Evolutionary conservation across 306 rosid species (phyloP).

Genomic region (Acacia melanoxylon): DNA sequence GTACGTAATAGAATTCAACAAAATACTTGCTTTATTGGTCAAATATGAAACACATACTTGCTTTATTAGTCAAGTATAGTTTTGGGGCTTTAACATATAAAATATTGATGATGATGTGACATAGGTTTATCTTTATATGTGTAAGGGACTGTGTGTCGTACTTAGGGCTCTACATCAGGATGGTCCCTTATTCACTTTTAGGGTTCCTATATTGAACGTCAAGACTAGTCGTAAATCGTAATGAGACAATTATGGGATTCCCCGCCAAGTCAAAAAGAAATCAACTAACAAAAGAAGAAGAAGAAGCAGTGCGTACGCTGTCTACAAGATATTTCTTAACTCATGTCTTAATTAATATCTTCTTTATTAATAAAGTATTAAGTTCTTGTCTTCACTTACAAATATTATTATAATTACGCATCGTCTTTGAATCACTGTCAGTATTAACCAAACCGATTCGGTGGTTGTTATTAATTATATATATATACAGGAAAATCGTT

Average conservation of each 20-base stretch:
- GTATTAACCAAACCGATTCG: background rate
- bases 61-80: conserved; percentile 54
- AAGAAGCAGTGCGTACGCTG: background rate
- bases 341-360: background rate
- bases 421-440: background rate
- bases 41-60: conserved; percentile 28
- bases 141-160: conserved; percentile 6
- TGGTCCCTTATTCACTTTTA: conserved; percentile 27
- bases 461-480: background rate
- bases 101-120: conserved; percentile 22
- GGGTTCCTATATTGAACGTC: conserved; percentile 47
- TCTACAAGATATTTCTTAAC: background rate
- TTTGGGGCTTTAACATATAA: conserved; percentile 31
- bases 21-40: conserved; percentile 6
- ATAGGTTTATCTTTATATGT: conserved; percentile 2
- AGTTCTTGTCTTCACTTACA: background rate
- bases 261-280: conserved; percentile 49
- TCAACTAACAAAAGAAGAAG: conserved; percentile 35
- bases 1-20: background rate
- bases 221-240: conserved; percentile 39
- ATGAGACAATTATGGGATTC: conserved; percentile 39
- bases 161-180: conserved; percentile 25
- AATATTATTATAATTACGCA: background rate
- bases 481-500: conserved; percentile 71
- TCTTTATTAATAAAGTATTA: background rate